Evolutionary conservation across 148 eudicot genomes (phyloP), one percentile per base, ranked within the genome.

Genomic region (Pouteria glomerata): DNA sequence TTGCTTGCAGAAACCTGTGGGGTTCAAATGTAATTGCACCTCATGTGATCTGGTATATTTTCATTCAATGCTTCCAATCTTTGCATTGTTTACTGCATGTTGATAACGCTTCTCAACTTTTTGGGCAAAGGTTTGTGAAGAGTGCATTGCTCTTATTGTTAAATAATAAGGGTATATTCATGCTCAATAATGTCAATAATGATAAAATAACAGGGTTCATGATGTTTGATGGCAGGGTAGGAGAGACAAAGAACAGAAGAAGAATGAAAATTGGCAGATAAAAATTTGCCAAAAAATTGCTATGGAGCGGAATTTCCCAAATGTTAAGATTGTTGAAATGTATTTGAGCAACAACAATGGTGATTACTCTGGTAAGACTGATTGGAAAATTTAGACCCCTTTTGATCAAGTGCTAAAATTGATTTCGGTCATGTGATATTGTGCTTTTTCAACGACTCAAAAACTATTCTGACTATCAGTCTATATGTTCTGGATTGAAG

Each of bases 251-350:
- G 90, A 83, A 71, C 78, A 45, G 65, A 86, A 81, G 76, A 95
- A 83, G 81, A 82, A 78, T 33, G 82, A 88, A 70, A 74, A 73
- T 75, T 91, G 97, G 97, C 78, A 80, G 58, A 72, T 91, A 27
- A 80, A 79, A 69, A 86, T 95, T 76, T 91, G 93, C 76, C 83
- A 79, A 72, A 91, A 84, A 76, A 95, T 95, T 74, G 84, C 87
- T 67, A 69, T 69, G 73, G 90, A 88, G 78, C 73, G 74, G 71
- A 84, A 85, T 60, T 91, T 85, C 68, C 90, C 87, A 1, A 85
- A 81, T 69, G 80, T 79, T 35, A 92, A 88, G 76, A 89, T 95
- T 34, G 77, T 85, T 64, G 82, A 81, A 62, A 76, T 91, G 78
- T 91, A 85, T 76, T 31, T 86, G 79, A 63, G 69, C 77, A 76